phyloP scores from a whole-genome alignment of 495 filamentous ascomycete genomes.

The Chaetomium fimeti region DNA sequence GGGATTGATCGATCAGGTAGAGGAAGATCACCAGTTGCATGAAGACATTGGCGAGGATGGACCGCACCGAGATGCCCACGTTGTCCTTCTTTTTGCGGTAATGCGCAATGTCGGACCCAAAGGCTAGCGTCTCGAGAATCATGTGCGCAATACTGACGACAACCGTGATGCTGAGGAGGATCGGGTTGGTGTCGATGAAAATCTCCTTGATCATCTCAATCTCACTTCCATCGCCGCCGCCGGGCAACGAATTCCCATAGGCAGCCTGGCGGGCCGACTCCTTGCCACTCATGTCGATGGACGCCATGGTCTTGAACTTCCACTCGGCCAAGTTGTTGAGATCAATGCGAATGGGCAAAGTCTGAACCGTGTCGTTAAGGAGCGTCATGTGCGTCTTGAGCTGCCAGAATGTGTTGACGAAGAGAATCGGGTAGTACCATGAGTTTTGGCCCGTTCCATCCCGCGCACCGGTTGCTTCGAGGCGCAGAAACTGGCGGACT shows the following conservation, averaged over 20 bases:
- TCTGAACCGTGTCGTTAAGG: slow-evolving; percentile 85
- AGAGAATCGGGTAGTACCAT: slow-evolving; percentile 94
- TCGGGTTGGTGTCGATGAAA: slow-evolving; percentile 89
- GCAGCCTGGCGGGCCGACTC: slow-evolving; percentile 69
- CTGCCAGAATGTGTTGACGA: slow-evolving; percentile 96
- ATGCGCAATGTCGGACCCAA: slow-evolving; percentile 95
- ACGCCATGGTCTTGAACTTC: slow-evolving; percentile 84
- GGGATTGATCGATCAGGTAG: slow-evolving; percentile 96
- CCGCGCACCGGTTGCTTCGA: slow-evolving; percentile 70
- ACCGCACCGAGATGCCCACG: slow-evolving; percentile 90
- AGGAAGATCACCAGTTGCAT: slow-evolving; percentile 97
- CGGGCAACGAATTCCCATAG: slow-evolving; percentile 60
- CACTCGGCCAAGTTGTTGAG: slow-evolving; percentile 80
- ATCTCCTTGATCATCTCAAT: slow-evolving; percentile 96
- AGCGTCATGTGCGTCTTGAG: slow-evolving; percentile 85
- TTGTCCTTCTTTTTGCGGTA: slow-evolving; percentile 99
- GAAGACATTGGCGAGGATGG: slow-evolving; percentile 95
- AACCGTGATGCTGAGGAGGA: slow-evolving; percentile 78
- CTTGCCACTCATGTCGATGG: slow-evolving; percentile 83
- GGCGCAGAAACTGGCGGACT: slow-evolving; percentile 68
- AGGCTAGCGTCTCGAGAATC: slow-evolving; percentile 92
- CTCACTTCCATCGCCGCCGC: slow-evolving; percentile 60
- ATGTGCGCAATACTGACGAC: slow-evolving; percentile 87
- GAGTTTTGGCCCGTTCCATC: slow-evolving; percentile 82
- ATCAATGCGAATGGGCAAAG: slow-evolving; percentile 78